Evolutionary conservation across 2,329 filamentous ascomycete species (phyloP).

Genomic region (Blastomyces gilchristii): DNA sequence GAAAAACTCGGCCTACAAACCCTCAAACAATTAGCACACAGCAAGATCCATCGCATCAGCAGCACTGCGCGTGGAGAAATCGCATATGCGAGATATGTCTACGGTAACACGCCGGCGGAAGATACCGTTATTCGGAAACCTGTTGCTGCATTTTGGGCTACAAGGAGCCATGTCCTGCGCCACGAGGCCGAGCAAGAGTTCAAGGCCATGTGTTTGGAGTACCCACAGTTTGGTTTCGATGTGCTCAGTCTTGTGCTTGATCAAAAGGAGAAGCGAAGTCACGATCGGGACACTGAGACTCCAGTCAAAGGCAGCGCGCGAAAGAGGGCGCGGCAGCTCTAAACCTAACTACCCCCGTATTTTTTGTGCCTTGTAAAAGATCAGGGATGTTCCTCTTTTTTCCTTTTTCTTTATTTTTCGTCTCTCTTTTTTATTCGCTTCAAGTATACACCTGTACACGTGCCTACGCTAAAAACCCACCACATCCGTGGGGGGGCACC

Average conservation of each 20-base stretch:
- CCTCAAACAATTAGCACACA: constrained; percentile 67
- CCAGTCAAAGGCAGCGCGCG: constrained; percentile 29
- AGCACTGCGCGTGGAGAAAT: constrained; percentile 84
- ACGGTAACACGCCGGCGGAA: constrained; percentile 59
- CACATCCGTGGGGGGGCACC: too few species aligned
- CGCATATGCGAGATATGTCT: constrained; percentile 82
- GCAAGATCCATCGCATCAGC: constrained; percentile 86
- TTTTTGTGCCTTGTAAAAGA: not conserved
- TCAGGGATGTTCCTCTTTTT: not conserved
- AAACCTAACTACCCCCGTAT: not conserved
- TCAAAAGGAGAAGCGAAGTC: constrained; percentile 34
- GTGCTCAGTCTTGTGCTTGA: constrained; percentile 55
- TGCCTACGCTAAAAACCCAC: too few species aligned
- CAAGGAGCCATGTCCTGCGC: constrained; percentile 65
- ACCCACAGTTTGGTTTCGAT: constrained; percentile 86
- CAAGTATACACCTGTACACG: not conserved
- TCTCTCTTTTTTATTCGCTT: not conserved
- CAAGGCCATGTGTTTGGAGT: constrained; percentile 73
- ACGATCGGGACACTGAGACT: constrained; percentile 28
- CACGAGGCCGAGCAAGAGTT: constrained; percentile 82
- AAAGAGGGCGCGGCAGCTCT: constrained; percentile 26
- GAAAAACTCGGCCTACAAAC: constrained; percentile 60
- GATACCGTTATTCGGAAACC: constrained; percentile 68
- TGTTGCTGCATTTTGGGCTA: constrained; percentile 85
- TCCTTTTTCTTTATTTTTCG: not conserved